A percentile compares a stretch with the other conserved stretches of the same genome.
Conservation (phyloP, 106 monocot genomes). For the Posidonia australis region DNA sequence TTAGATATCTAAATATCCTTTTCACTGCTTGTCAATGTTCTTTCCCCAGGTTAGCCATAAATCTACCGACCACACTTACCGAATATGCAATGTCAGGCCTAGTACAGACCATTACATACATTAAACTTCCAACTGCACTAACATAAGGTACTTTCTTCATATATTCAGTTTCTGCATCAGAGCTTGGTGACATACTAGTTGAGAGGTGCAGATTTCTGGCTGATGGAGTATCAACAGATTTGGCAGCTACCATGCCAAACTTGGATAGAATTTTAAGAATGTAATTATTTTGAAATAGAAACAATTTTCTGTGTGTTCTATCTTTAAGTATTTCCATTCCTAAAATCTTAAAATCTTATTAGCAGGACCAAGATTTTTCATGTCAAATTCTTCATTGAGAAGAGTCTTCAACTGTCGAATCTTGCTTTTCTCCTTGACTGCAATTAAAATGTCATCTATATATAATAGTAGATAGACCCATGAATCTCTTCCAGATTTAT, state of each 20-base stretch:
- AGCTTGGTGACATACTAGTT: not conserved
- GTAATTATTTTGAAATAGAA: not conserved
- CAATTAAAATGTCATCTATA: not conserved
- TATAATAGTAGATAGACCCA: not conserved
- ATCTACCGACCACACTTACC: not conserved
- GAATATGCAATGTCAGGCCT: not conserved
- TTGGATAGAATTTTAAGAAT: not conserved
- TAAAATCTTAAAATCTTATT: not conserved
- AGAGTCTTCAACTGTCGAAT: not conserved
- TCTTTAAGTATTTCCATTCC: not conserved
- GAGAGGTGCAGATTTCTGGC: not conserved
- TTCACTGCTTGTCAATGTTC: not conserved
- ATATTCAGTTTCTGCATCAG: not conserved
- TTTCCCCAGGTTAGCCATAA: not conserved
- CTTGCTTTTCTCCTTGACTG: not conserved
- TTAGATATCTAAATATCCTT: not conserved
- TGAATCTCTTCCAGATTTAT: not conserved
- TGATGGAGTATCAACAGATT: not conserved
- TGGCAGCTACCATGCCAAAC: not conserved
- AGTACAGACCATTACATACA: not conserved
- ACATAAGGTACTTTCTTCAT: not conserved
- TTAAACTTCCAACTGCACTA: not conserved
- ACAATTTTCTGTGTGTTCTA: not conserved
- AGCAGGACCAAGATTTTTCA: not conserved
- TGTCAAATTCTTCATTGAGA: not conserved